Base-by-base conservation (phyloP, 176 grass and related monocot species). In the Elaeis guineensis region DNA sequence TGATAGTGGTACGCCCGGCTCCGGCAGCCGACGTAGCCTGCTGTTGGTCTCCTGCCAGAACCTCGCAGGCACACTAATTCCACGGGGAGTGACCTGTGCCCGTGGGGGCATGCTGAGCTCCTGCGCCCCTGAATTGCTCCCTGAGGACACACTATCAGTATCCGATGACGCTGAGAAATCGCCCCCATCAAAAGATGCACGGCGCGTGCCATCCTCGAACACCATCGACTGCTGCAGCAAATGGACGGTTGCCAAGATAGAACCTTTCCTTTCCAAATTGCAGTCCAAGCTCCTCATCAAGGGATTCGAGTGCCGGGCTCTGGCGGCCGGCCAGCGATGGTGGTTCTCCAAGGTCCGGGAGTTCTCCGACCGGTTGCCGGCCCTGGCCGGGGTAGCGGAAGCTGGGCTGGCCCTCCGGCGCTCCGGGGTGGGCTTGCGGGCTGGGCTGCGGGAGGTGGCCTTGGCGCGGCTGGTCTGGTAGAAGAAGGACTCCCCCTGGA, bases 401-500 rank as follows among this genome's bases (percentile, higher is more conserved):
- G 78, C 68, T 21, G 69, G 64, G 69, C 79, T 83, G 35, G 35
- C 35, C 69, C 80, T 86, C 52, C 87, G 72, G 19, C 72, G 77
- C 70, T 95, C 90, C 28, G 86, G 86, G 50, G 85, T 95, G 25
- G 90, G 79, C 5, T 81, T 87, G 6, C 86, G 74, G 4, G 79
- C 78, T 1, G 70, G 56, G 48, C 56, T 78, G 0, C 77, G 75
- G 14, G 85, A 63, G n/a, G 75, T 52, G 12, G 77, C 67, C 60
- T 79, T 82, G 22, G 83, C 82, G 21, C 79, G 81, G 54, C 72
- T 79, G 52, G 87, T 89, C 70, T 89, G 79, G 76, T 89, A 91
- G 78, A 89, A 98, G 70, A 98, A 98, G 18, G 93, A 92, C 61
- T 78, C 93, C 48, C 93, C 93, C 72, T 98, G 93, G 66, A 98